Evolutionary conservation across 768 basidiomycete genomes (phyloP).

Genomic region (Suillus subaureus): DNA sequence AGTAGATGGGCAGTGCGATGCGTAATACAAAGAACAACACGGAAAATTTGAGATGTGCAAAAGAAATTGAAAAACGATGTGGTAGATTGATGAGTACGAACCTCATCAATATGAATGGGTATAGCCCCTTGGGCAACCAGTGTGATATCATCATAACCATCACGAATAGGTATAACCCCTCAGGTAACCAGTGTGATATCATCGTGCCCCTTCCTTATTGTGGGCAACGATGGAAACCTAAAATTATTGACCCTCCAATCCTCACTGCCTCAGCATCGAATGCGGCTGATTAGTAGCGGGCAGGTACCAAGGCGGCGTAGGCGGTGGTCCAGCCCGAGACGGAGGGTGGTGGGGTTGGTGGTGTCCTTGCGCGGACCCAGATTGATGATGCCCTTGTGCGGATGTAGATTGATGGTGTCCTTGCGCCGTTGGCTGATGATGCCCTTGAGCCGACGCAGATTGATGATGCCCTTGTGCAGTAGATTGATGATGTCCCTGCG

Average conservation of each 20-base stretch:
- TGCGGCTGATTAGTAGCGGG: neutral
- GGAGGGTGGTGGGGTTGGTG: slow-evolving; percentile 4
- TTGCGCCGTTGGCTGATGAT: slow-evolving; percentile 10
- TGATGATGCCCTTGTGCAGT: slow-evolving; percentile 8
- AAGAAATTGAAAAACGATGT: neutral
- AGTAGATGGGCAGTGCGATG: neutral
- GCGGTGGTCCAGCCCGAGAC: slow-evolving; percentile 14
- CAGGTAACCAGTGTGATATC: neutral
- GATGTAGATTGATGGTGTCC: slow-evolving; percentile 10
- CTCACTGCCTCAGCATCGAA: slow-evolving; percentile 8
- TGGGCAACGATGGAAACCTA: neutral
- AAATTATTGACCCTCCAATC: neutral
- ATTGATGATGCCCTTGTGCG: slow-evolving; percentile 3
- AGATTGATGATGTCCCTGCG: slow-evolving; percentile 19
- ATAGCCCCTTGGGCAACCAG: neutral
- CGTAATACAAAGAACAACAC: slow-evolving; percentile 2
- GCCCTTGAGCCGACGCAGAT: slow-evolving; percentile 20
- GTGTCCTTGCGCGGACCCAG: slow-evolving; percentile 23
- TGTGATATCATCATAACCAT: neutral
- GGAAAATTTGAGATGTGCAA: neutral
- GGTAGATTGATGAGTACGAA: neutral
- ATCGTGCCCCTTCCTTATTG: slow-evolving; percentile 1
- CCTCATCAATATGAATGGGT: neutral
- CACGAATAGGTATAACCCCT: neutral
- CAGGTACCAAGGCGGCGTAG: slow-evolving; percentile 24